A percentile compares a stretch with the other conserved stretches of the same genome.
phyloP scores from a whole-genome alignment of 2,329 filamentous ascomycete species.

The Alternaria sp. region DNA sequence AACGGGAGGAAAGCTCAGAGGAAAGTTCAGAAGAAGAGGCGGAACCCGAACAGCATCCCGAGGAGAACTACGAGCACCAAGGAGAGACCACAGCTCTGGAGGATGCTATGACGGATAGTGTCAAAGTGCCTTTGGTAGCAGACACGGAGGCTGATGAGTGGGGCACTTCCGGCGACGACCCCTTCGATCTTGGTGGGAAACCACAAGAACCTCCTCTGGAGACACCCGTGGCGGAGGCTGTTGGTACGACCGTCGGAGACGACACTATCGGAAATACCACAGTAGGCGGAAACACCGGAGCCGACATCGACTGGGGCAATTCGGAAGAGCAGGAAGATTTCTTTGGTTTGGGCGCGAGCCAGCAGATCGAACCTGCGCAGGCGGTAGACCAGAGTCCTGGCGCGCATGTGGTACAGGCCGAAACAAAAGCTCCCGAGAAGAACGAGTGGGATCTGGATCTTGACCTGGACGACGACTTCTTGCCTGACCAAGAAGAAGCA shows the following conservation, averaged over 20 bases:
- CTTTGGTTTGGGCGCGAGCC: constrained; percentile 21
- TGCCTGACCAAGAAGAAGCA: constrained; percentile 62
- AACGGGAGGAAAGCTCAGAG: constrained; percentile 46
- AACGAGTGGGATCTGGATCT: constrained; percentile 83
- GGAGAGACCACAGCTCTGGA: constrained; percentile 54
- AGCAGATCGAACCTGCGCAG: constrained; percentile 25
- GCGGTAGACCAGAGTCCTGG: constrained; percentile 24
- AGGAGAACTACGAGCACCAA: constrained; percentile 56
- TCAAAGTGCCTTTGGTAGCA: constrained; percentile 50
- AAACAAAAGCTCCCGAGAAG: constrained; percentile 58
- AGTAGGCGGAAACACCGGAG: constrained; percentile 38
- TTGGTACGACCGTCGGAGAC: constrained; percentile 41
- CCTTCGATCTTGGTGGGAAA: constrained; percentile 39
- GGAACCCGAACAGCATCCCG: constrained; percentile 25
- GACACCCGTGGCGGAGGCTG: constrained; percentile 35
- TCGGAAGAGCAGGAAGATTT: constrained; percentile 45
- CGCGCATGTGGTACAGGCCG: constrained; percentile 25
- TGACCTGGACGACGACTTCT: constrained; percentile 77
- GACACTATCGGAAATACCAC: constrained; percentile 38
- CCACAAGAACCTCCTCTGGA: constrained; percentile 30
- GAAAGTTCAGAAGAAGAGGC: constrained; percentile 19
- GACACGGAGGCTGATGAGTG: constrained; percentile 50
- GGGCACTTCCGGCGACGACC: constrained; percentile 35
- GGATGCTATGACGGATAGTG: constrained; percentile 54
- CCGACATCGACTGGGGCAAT: constrained; percentile 45